Percentiles rank a stretch among this genome's conserved stretches.
These are phyloP conservation scores for Elaeis guineensis DNA, from an alignment of 176 grass and related monocot genomes.

Conservation along the genomic window DNA sequence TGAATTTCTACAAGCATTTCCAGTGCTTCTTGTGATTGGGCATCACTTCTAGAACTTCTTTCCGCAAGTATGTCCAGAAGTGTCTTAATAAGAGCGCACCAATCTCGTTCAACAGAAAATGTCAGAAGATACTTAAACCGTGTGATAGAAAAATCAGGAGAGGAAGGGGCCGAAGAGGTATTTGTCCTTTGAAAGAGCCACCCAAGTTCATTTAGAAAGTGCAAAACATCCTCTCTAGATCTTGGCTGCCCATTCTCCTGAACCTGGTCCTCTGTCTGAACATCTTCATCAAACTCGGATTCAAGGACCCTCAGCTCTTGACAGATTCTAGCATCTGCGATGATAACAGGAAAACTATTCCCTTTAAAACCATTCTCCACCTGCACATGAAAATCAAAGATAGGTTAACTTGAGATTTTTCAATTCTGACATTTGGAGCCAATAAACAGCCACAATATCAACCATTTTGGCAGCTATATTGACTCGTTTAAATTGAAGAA, in stretches of 20 bases:
- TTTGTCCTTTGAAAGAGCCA: slow-evolving; percentile 89
- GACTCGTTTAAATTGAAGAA: not conserved
- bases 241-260: slow-evolving; percentile 18
- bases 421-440: no score
- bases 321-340: slow-evolving; percentile 67
- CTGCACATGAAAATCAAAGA: slow-evolving; percentile 23
- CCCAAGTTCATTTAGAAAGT: slow-evolving; percentile 95
- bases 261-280: slow-evolving; percentile 47
- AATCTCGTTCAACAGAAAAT: slow-evolving; percentile 81
- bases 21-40: slow-evolving; percentile 54
- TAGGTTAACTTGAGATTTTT: no score
- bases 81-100: slow-evolving; percentile 75
- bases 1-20: slow-evolving; percentile 68
- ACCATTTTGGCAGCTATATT: not conserved
- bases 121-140: slow-evolving; percentile 71
- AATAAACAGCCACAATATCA: not conserved
- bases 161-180: slow-evolving; percentile 9
- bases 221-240: slow-evolving; percentile 56
- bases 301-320: slow-evolving; percentile 74
- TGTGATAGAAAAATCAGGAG: slow-evolving; percentile 52
- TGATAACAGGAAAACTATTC: slow-evolving; percentile 83
- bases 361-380: slow-evolving; percentile 98
- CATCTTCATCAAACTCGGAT: slow-evolving; percentile 54
- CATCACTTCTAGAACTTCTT: slow-evolving; percentile 51
- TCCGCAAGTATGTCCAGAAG: slow-evolving; percentile 73